phyloP scores from a whole-genome alignment of 371 early-diverging fungal species.

The Circinella minor region DNA sequence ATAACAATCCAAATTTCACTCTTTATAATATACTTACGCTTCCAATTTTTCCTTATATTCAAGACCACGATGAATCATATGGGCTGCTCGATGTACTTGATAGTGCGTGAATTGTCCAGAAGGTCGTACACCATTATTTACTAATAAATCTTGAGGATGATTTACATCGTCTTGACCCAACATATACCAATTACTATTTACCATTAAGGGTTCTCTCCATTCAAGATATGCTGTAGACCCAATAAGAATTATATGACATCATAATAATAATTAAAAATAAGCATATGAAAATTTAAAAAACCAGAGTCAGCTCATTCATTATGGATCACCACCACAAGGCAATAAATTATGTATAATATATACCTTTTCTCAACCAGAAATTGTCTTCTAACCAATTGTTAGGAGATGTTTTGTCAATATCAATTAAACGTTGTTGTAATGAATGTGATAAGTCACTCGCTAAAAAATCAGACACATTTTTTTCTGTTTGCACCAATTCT shows the following conservation, averaged over 20 bases:
- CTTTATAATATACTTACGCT: conserved; percentile 35
- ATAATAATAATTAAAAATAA: neutral
- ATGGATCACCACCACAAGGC: neutral
- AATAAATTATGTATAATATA: neutral
- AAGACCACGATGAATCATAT: conserved; percentile 70
- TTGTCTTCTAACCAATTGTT: conserved; percentile 90
- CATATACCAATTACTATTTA: conserved; percentile 93
- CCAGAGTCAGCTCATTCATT: neutral
- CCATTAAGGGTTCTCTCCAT: conserved; percentile 86
- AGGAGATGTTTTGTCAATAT: conserved; percentile 63
- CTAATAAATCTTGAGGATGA: conserved; percentile 61
- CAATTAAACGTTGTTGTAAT: conserved; percentile 63
- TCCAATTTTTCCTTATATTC: conserved; percentile 77
- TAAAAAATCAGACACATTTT: conserved; percentile 39
- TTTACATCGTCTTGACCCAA: conserved; percentile 69
- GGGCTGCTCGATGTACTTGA: conserved; percentile 89
- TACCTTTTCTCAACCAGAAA: conserved; percentile 81
- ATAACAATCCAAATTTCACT: too few species aligned
- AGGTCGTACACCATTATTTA: conserved; percentile 32
- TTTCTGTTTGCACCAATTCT: conserved; percentile 34
- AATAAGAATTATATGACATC: too few species aligned
- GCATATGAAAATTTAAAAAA: neutral
- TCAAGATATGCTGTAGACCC: conserved; percentile 80
- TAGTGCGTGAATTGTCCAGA: conserved; percentile 69
- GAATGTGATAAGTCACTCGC: conserved; percentile 32